Evolutionary conservation across 257 asterid genomes (phyloP), one percentile per base, ranked within the genome.

Genomic region (Voacanga thouarsii): DNA sequence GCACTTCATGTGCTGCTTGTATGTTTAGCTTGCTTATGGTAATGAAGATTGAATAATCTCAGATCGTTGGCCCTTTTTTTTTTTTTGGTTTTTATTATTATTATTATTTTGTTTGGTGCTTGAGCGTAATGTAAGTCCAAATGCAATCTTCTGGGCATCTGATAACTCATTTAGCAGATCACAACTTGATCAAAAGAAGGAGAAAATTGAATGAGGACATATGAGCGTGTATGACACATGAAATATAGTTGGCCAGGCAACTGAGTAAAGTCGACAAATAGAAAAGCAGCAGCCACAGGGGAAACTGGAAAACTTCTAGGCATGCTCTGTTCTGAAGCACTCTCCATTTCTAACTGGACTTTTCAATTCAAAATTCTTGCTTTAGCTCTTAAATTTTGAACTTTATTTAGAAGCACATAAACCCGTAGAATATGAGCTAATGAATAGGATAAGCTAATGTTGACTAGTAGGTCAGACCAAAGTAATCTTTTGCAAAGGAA

Each of bases 1-100:
- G 69, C 61, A 78, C 50, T 56, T 43, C 61, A 2, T 59, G 72
- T 71, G 33, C 71, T 61, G 72, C 26, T 30, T 78, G 72, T 47
- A 47, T 73, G 61, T 72, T 78, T 60, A 60, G 63, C 77, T 72
- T 78, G 76, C 66, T 71, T 61, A 23, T 71, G 41, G 53, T 47
- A 71, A 78, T 60, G 65, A 71, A 60, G 63, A 45, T 70, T 57
- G 37, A 72, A 78, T 70, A 39, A 67, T 55, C 26, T 59, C 71
- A 41, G 7, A 3, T 7, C 45, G 6, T 8, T 4, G 4, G 6
- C 33, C 16, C 26, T 23, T 47, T 23, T 75, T 19, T 43, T 0
- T 21, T 21, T 71, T 47, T 6, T 44, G n/a, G n/a, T 14, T 50
- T 50, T 50, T 12, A n/a, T 50, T 50, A 1, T 18, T 16, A 33